These are phyloP conservation scores for Malus hybrid DNA, from an alignment of 331 rosid genomes.

Conservation along the genomic window DNA sequence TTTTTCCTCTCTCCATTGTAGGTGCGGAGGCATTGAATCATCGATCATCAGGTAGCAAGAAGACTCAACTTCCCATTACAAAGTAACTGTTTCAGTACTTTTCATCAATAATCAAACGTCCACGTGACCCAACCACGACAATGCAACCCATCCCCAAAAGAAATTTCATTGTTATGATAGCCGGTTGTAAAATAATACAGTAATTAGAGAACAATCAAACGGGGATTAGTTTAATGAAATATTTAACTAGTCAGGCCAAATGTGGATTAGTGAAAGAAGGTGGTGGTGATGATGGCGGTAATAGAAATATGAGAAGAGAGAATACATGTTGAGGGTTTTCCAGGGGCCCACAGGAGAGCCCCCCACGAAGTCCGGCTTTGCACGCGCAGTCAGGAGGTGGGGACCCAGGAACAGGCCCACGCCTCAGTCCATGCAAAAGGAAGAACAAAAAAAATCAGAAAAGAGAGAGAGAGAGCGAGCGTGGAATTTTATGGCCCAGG, in stretches of 20 bases:
- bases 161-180: neutral
- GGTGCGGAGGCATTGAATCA: neutral
- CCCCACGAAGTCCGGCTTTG: constrained; percentile 64
- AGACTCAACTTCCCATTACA: constrained; percentile 2
- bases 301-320: neutral
- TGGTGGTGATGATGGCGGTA: constrained; percentile 5
- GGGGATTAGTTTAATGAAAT: neutral
- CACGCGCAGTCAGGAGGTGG: constrained; percentile 61
- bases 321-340: neutral
- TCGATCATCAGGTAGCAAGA: neutral
- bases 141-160: neutral
- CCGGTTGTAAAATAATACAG: neutral
- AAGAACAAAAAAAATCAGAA: no score
- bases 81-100: neutral
- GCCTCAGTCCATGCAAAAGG: constrained; percentile 44
- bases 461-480: neutral
- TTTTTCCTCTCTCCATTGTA: neutral
- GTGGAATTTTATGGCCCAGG: constrained; percentile 28
- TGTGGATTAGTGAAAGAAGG: neutral
- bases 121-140: constrained; percentile 47
- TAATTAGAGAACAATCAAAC: neutral
- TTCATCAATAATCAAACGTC: constrained; percentile 28
- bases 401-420: constrained; percentile 23
- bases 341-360: constrained; percentile 31
- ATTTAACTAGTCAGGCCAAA: neutral